These are phyloP conservation scores for Strobilomyces confusus DNA, from an alignment of 768 basidiomycete species.

Conservation along the genomic window DNA sequence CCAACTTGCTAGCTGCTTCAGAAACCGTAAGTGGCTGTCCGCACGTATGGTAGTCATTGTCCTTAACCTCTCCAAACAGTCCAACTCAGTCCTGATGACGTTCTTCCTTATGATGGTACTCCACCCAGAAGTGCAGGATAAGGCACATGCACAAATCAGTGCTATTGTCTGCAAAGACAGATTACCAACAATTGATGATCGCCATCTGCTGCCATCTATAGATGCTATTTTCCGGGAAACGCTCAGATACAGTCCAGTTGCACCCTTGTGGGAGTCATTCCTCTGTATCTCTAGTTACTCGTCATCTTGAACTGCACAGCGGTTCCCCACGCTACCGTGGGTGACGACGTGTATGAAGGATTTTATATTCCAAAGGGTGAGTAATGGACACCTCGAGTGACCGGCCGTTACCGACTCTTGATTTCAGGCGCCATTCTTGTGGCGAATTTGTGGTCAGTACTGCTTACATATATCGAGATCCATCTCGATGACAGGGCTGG, in stretches of 20 bases:
- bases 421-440: slow-evolving; percentile 18
- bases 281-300: neutral
- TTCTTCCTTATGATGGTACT: neutral
- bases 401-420: neutral
- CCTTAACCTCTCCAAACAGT: neutral
- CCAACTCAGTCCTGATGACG: neutral
- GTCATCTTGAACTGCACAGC: neutral
- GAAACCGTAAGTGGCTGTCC: neutral
- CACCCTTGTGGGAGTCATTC: neutral
- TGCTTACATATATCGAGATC: neutral
- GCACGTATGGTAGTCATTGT: neutral
- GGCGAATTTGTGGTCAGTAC: slow-evolving; percentile 26
- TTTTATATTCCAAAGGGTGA: neutral
- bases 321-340: neutral
- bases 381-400: neutral
- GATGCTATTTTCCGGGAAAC: neutral
- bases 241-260: neutral
- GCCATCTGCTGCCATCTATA: neutral
- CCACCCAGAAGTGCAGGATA: neutral
- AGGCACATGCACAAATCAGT: neutral
- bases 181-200: neutral
- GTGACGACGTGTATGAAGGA: neutral
- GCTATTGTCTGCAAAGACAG: neutral
- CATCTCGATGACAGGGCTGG: neutral
- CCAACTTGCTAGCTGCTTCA: neutral